phyloP scores from a whole-genome alignment of 1,139 yeast species.

The Hyphopichia pseudoburtonii region DNA sequence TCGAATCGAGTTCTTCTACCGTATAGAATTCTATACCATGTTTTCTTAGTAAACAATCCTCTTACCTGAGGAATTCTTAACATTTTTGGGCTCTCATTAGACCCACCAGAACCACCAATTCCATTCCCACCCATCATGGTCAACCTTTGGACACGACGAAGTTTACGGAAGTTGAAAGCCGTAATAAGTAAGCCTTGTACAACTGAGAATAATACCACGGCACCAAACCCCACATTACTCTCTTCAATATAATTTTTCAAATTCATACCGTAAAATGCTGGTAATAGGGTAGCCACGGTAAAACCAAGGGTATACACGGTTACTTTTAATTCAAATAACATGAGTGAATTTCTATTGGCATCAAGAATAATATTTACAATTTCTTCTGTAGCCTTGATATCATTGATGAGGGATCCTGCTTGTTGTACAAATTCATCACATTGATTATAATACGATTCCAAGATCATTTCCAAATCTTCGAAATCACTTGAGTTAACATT shows the following conservation, averaged over 20 bases:
- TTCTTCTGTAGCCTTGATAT: conserved; percentile 92
- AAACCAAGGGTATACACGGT: conserved; percentile 84
- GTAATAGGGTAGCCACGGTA: conserved; percentile 63
- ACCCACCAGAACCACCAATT: not conserved
- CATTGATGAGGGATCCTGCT: conserved; percentile 78
- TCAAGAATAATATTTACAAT: conserved; percentile 92
- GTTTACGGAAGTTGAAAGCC: conserved; percentile 44
- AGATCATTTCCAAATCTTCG: conserved; percentile 81
- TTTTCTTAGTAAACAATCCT: conserved; percentile 3
- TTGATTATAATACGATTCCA: conserved; percentile 92
- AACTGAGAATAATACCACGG: conserved; percentile 53
- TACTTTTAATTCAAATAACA: conserved; percentile 83
- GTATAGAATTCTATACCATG: conserved; percentile 22
- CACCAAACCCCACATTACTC: conserved; percentile 60
- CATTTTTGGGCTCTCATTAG: not conserved
- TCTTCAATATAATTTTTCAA: conserved; percentile 88
- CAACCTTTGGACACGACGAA: conserved; percentile 58
- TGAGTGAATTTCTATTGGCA: conserved; percentile 89
- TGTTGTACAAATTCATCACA: conserved; percentile 97
- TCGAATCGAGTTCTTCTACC: conserved; percentile 32
- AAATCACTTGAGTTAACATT: conserved; percentile 45
- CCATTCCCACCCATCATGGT: conserved; percentile 53
- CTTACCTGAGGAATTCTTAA: too few relatives aligned
- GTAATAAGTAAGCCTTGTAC: conserved; percentile 47
- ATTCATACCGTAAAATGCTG: conserved; percentile 94